Percentiles rank a stretch among this genome's conserved stretches.
phyloP scores from a whole-genome alignment of 768 basidiomycete genomes.

The Leccinellum rugosiceps region DNA sequence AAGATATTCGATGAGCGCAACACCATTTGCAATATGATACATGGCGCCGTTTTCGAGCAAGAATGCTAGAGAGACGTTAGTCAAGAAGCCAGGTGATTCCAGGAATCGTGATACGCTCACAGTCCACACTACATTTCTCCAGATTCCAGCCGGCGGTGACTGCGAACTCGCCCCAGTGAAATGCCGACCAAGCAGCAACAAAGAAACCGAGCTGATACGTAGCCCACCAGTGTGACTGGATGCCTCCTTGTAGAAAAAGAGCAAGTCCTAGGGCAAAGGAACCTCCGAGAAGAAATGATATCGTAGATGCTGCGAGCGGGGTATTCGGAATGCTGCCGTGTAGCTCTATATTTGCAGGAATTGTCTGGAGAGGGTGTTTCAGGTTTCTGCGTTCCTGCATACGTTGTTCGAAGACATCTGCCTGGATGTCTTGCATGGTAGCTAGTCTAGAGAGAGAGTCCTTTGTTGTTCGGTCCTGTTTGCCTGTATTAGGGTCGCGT shows the following conservation, averaged over 20 bases:
- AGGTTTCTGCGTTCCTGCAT: slow-evolving; percentile 39
- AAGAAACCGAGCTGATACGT: slow-evolving; percentile 83
- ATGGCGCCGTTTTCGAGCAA: slow-evolving; percentile 83
- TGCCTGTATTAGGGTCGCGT: slow-evolving; percentile 17
- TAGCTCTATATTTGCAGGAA: slow-evolving; percentile 38
- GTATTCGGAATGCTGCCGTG: slow-evolving; percentile 83
- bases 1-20: slow-evolving; percentile 80
- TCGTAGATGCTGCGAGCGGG: slow-evolving; percentile 68
- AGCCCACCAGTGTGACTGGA: slow-evolving; percentile 52
- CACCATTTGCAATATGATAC: slow-evolving; percentile 82
- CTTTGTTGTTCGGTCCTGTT: background rate
- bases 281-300: slow-evolving; percentile 85
- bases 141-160: slow-evolving; percentile 96
- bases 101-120: slow-evolving; percentile 47
- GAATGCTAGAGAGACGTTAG: slow-evolving; percentile 58
- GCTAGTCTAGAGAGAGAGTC: background rate
- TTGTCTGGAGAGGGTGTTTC: slow-evolving; percentile 49
- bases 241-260: slow-evolving; percentile 48
- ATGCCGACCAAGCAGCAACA: slow-evolving; percentile 75
- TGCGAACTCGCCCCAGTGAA: slow-evolving; percentile 93
- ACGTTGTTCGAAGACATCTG: slow-evolving; percentile 40
- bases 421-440: slow-evolving; percentile 32
- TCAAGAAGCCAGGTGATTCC: background rate
- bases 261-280: slow-evolving; percentile 57
- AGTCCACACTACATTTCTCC: slow-evolving; percentile 88